These are phyloP conservation scores for Silene vulgaris DNA, from an alignment of 179 eudicot genomes.

Conservation along the genomic window DNA sequence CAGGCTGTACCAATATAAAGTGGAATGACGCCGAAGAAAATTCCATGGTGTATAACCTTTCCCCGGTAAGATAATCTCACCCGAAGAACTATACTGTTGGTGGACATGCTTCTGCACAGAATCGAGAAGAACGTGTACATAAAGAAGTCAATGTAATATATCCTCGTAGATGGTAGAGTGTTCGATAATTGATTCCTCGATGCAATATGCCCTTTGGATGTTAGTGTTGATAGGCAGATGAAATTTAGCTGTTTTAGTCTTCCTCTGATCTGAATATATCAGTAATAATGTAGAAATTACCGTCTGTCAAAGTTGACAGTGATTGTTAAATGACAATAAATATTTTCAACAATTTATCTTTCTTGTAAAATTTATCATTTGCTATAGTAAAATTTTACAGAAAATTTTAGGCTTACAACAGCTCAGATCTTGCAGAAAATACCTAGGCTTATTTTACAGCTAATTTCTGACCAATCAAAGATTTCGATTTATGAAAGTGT, in stretches of 20 bases:
- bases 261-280: conserved; percentile 1
- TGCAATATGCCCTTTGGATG: conserved; percentile 3
- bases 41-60: not conserved
- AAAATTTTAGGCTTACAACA: no score
- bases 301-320: conserved; percentile 1
- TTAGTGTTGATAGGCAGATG: not conserved
- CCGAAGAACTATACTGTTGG: not conserved
- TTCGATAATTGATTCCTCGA: not conserved
- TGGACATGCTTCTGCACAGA: not conserved
- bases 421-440: no score
- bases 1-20: conserved; percentile 25
- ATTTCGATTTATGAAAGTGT: no score
- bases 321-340: not conserved
- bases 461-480: no score
- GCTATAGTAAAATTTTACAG: no score
- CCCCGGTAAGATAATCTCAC: not conserved
- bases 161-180: conserved; percentile 2
- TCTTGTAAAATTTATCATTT: no score
- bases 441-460: no score
- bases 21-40: conserved; percentile 17
- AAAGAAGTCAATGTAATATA: not conserved
- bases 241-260: conserved; percentile 5
- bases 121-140: conserved; percentile 7
- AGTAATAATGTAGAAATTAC: not conserved
- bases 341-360: not conserved